A percentile compares a stretch with the other conserved stretches of the same genome.
phyloP scores from a whole-genome alignment of 1,139 yeast genomes.

The Sugiyamaella sp. region DNA sequence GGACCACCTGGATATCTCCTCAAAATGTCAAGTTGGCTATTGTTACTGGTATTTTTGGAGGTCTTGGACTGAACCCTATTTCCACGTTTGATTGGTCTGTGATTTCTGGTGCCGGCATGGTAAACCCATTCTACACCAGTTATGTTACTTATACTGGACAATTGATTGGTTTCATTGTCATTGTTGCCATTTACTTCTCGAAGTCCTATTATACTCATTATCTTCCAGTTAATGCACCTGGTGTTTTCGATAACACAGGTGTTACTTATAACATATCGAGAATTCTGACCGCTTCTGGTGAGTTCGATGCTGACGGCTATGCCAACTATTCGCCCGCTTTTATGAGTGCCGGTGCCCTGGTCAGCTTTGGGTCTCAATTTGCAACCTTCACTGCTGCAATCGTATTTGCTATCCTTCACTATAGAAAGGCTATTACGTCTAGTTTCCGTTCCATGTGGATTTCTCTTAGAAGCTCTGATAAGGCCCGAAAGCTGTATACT shows the following conservation, averaged over 20 bases:
- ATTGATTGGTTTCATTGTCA: slow-evolving; percentile 47
- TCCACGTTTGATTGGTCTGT: slow-evolving; percentile 56
- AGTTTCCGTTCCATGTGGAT: slow-evolving; percentile 23
- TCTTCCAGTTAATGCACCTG: slow-evolving; percentile 56
- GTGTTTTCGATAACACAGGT: slow-evolving; percentile 52
- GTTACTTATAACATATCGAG: slow-evolving; percentile 46
- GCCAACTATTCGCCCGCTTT: slow-evolving; percentile 50
- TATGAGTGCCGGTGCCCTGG: slow-evolving; percentile 43
- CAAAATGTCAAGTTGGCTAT: slow-evolving; percentile 54
- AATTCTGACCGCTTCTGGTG: slow-evolving; percentile 45
- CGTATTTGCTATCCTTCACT: slow-evolving; percentile 28
- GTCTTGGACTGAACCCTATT: slow-evolving; percentile 55
- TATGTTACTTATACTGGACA: slow-evolving; percentile 45
- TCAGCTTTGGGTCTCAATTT: slow-evolving; percentile 37
- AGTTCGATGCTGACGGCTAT: slow-evolving; percentile 38
- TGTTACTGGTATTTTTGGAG: slow-evolving; percentile 55
- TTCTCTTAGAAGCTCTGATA: slow-evolving; percentile 16
- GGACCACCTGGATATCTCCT: slow-evolving; percentile 66
- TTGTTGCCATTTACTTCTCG: slow-evolving; percentile 51
- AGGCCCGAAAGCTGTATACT: slow-evolving; percentile 23
- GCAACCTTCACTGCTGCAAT: slow-evolving; percentile 34
- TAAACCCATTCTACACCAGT: slow-evolving; percentile 51
- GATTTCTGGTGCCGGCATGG: slow-evolving; percentile 41
- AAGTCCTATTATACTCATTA: slow-evolving; percentile 55
- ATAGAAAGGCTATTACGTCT: slow-evolving; percentile 27